These are phyloP conservation scores for Arxiozyma slooffiae DNA, from an alignment of 1,139 yeast species.

Conservation along the genomic window DNA sequence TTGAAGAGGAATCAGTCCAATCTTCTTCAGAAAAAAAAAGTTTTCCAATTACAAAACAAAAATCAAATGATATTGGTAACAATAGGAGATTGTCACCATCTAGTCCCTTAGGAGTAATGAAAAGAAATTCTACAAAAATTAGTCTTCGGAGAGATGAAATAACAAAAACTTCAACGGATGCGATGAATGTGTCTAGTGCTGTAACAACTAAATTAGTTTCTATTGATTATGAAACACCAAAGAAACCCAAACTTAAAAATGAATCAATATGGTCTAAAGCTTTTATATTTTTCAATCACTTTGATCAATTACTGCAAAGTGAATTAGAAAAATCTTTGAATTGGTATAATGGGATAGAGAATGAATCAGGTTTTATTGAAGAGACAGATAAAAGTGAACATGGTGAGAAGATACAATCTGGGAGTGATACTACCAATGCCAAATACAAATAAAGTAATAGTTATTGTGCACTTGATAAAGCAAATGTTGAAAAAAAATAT, in stretches of 20 bases:
- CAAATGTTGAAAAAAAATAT: slow-evolving; percentile 2
- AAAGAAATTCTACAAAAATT: neutral
- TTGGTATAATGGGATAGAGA: slow-evolving; percentile 22
- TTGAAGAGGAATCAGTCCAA: neutral
- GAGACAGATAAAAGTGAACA: neutral
- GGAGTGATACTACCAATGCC: neutral
- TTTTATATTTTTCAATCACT: slow-evolving; percentile 52
- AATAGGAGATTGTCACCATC: neutral
- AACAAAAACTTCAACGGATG: neutral
- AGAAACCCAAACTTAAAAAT: slow-evolving; percentile 6
- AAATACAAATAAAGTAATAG: neutral
- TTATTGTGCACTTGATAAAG: neutral
- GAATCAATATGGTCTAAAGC: slow-evolving; percentile 43
- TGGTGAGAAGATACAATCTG: neutral
- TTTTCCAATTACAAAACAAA: no score
- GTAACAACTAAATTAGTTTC: slow-evolving; percentile 3
- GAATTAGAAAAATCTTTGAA: slow-evolving; percentile 50
- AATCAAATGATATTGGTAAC: neutral
- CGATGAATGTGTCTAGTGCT: neutral
- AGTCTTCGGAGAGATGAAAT: neutral
- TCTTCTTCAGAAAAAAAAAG: neutral
- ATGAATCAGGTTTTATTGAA: neutral
- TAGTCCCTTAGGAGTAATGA: neutral
- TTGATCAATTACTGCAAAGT: slow-evolving; percentile 55
- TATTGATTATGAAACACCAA: slow-evolving; percentile 1